Base-by-base conservation (phyloP, 2,329 filamentous ascomycete genomes). In the Nigrospora oryzae region DNA sequence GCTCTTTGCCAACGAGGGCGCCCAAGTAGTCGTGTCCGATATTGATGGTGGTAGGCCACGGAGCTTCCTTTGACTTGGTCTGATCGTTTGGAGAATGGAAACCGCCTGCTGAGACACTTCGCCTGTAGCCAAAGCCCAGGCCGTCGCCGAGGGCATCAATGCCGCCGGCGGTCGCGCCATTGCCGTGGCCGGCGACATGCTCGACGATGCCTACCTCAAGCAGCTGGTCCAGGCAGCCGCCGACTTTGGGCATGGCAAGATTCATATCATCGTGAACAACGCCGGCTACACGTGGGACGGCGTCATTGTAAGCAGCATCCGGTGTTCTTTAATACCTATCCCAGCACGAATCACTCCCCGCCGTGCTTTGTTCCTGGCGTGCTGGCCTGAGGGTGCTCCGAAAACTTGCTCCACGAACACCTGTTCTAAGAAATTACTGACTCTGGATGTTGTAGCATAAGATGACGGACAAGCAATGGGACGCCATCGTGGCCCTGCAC, bases 251-350 rank as follows among this genome's bases (percentile, higher is more conserved):
- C 71, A 76, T 51, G 89, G 88, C 58, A 94, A 94, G 72, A 89
- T 95, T 50, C 85, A 95, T 64, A 85, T 93, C 61, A 84, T 95
- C 46, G 86, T 95, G 48, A 94, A 95, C 67, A 95, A 95, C 62
- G 89, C 89, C 1, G 89, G 88, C 36, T 94, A 88, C 67, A 95
- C 89, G 1, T 95, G 89, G 87, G 89, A 95, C 63, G 89, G 84
- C 7, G 88, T 94, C 35, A 89, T 94, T 53, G n/a, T n/a, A n/a
- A n/a, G n/a, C n/a, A n/a, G n/a, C n/a, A n/a, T n/a, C n/a, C n/a
- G n/a, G n/a, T n/a, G n/a, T n/a, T n/a, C n/a, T n/a, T n/a, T n/a
- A n/a, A n/a, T n/a, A n/a, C n/a, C n/a, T n/a, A n/a, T n/a, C n/a
- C n/a, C n/a, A n/a, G n/a, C n/a, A n/a, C n/a, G n/a, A n/a, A n/a